Base-by-base conservation (phyloP, 2,329 filamentous ascomycete genomes). In the Fusarium veterinarium region DNA sequence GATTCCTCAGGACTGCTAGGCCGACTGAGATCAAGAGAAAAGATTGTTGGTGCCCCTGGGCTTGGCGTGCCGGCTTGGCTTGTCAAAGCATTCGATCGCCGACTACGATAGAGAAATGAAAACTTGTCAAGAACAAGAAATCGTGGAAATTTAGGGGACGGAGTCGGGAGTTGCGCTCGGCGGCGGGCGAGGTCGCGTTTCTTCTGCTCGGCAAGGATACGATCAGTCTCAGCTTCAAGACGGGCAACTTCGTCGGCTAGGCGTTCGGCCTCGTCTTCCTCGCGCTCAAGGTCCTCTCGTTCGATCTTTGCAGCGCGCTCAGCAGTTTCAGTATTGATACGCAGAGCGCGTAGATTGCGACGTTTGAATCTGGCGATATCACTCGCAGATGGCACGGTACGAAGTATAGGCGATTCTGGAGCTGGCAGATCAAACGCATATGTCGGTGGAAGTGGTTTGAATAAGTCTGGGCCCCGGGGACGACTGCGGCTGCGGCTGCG, bases 191-290 rank as follows among this genome's bases (percentile, higher is more conserved):
- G 80, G 70, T 88, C 84, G 59, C 84, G 83, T 74, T 83, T 85
- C 78, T 85, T 86, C 76, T 87, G 85, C 71, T 88, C 85, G 30
- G 84, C 83, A 48, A 86, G 79, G 48, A 85, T 83, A 66, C 85
- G 84, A 72, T 87, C 82, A 38, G 83, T 85, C 72, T 88, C 86
- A 41, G 81, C 83, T 66, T 87, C 83, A 59, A 84, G 80, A 61
- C 82, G 85, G 61, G 84, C 83, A 51, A 82, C 80, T 69, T 84
- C 83, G 70, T 82, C 79, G 20, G 80, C 81, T 76, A 80, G 80
- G 52, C 74, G 79, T 42, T 80, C 77, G 44, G 74, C 76, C 31
- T 67, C 59, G 37, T 75, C 63, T 49, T 77, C 71, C 33, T 74
- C 55, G 42, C 45, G 59, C 37, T 65, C 57, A 28, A 44, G 66